Base-by-base conservation (phyloP, 2,329 filamentous ascomycete genomes). In the Colletotrichum limetticola region DNA sequence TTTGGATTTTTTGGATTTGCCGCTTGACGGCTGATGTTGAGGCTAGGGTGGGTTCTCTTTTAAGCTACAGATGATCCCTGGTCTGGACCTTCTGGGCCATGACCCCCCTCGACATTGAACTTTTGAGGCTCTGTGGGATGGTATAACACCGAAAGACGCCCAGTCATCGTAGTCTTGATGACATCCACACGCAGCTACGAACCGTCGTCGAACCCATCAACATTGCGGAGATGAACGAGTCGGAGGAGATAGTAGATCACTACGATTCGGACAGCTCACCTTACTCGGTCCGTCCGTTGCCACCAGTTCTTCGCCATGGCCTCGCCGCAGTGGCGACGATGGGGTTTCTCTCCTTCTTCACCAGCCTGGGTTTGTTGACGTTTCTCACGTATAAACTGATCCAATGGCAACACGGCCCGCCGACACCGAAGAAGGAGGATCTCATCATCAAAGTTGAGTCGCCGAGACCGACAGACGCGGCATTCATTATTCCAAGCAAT, bases 261-360 rank as follows among this genome's bases (percentile, higher is more conserved):
- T 76, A 77, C 74, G 77, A 79, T 71, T 78, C 77, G 62, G 78
- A 80, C 60, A 76, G 79, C 37, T 77, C 76, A 12, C 75, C 76
- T 6, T 76, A 74, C 56, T 81, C 78, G 26, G 76, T 85, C n/a
- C 75, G 77, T 5, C 82, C 83, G 14, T 75, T 85, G 28, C 81
- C 82, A 5, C 74, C 76, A 2, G 78, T 80, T 28, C 79, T 84
- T 26, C 77, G 76, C 19, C 77, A 79, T 62, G 83, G 83, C 32
- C 80, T 84, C 28, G 78, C 80, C 11, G 82, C 82, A n/a, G 81
- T 85, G 37, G 77, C 79, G 53, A 77, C 80, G 28, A 81, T 83
- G 67, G 82, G 79, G 57, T 78, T 83, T 37, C 68, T 81, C 16
- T 84, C 83, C 35, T 84, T 84, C 74, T 57, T 83, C 12, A 77